Conservation (phyloP, 768 basidiomycete species). For the Rhizopogon vinicolor region DNA sequence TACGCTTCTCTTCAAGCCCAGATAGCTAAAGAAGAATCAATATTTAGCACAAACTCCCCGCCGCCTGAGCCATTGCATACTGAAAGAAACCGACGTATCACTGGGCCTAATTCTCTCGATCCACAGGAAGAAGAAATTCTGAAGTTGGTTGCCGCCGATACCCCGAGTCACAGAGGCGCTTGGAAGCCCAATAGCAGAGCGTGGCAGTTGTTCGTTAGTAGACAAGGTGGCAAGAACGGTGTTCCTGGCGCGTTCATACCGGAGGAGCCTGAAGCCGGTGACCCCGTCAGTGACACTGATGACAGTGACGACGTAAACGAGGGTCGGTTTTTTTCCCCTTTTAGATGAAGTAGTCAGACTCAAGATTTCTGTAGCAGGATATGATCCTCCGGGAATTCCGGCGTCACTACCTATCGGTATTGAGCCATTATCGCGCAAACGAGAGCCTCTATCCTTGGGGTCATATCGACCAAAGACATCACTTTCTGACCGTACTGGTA, state of each 20-base stretch:
- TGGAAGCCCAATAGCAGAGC: constrained; percentile 63
- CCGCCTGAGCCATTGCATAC: constrained; percentile 3
- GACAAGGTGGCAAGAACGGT: constrained; percentile 21
- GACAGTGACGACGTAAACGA: constrained; percentile 20
- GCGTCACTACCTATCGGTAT: constrained; percentile 66
- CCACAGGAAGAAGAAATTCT: constrained; percentile 50
- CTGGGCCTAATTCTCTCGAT: constrained; percentile 15
- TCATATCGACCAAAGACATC: constrained; percentile 54
- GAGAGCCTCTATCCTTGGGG: constrained; percentile 43
- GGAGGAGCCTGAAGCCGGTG: constrained; percentile 31
- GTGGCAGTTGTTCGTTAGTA: constrained; percentile 55
- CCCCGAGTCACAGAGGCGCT: constrained; percentile 65
- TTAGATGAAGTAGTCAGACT: neutral
- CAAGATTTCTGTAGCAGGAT: constrained; percentile 14
- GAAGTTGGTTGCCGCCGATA: constrained; percentile 63
- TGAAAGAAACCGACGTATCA: constrained; percentile 3
- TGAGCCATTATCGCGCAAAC: constrained; percentile 28
- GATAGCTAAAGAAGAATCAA: neutral
- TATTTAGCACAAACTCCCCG: neutral
- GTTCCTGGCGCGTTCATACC: constrained; percentile 28
- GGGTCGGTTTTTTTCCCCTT: constrained; percentile 15
- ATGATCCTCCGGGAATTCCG: constrained; percentile 34
- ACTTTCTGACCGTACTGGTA: constrained; percentile 33
- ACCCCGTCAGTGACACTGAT: constrained; percentile 11
- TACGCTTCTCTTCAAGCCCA: constrained; percentile 50